Evolutionary conservation across 495 filamentous ascomycete species (phyloP).

Genomic region (Penicillium bovifimosum): DNA sequence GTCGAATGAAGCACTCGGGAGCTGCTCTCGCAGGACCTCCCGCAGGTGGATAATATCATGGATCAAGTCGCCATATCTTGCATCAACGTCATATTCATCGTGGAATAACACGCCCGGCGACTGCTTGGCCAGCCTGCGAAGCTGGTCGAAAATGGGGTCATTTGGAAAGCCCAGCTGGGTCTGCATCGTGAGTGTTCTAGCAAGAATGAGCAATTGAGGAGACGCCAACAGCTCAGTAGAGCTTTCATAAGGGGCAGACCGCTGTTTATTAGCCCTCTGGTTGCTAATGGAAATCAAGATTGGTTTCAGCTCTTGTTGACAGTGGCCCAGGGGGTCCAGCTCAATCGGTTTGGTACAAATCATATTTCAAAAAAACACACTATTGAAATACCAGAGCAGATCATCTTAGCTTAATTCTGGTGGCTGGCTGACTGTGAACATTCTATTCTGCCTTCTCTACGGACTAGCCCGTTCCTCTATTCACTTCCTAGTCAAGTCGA

Average conservation of each 20-base stretch:
- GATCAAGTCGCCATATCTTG: conserved; percentile 1
- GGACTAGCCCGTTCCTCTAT: too few relatives aligned
- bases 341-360: too few relatives aligned
- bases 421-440: too few relatives aligned
- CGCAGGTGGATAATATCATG: conserved; percentile 3
- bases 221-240: not conserved
- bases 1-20: conserved; percentile 3
- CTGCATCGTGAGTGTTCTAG: not conserved
- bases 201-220: not conserved
- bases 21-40: conserved; percentile 5
- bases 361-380: too few relatives aligned
- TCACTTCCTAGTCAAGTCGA: too few relatives aligned
- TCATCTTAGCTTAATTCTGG: too few relatives aligned
- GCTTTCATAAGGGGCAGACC: not conserved
- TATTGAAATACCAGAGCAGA: too few relatives aligned
- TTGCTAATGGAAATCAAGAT: not conserved
- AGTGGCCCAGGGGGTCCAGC: not conserved
- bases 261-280: not conserved
- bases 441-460: too few relatives aligned
- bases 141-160: not conserved
- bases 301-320: not conserved
- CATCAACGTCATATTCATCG: conserved; percentile 8
- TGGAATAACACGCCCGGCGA: conserved; percentile 4
- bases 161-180: not conserved
- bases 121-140: conserved; percentile 1